Evolutionary conservation across 108 stramenopile species (phyloP), one percentile per base, ranked within the genome.

Genomic region (Nitzschia sp.): DNA sequence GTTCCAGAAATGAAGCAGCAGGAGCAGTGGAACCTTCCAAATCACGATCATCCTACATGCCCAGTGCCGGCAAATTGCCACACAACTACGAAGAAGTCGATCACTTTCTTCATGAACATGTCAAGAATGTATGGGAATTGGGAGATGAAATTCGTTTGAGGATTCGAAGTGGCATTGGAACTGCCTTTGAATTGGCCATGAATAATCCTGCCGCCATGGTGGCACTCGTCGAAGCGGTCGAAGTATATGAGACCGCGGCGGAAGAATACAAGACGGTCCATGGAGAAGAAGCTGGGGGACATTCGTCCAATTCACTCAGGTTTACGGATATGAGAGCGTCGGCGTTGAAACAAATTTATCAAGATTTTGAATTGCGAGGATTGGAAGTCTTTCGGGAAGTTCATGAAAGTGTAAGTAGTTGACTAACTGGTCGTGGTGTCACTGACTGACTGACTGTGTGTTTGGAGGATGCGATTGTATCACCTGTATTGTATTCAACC

Each of bases 111-210:
- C 72, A 80, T n/a, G 82, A 82, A 19, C 93, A 94, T 67, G 93
- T 91, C 32, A 82, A 88, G 64, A 94, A 94, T 79, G 93, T 94
- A n/a, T 94, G 93, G 93, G 93, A 94, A 48, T 75, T 94, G 63
- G 93, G 93, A 6, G 90, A 94, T 63, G 93, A 94, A 76, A 94
- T 94, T 68, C 80, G 90, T 30, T 72, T 90, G 80, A 66, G 93
- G 1, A 86, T 94, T 58, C 66, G 89, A 62, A 74, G 77, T 30
- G 93, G 93, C 6, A 85, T 94, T 53, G 93, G 84, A 44, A 71
- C 80, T 9, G 87, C 93, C 34, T 94, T 91, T 80, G 93, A 94
- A 61, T 62, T 94, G 35, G 79, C 90, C 46, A 81, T 89, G 53
- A 73, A 91, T 63, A 91, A 94, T 77, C 90, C 88, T 8, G 88